Evolutionary conservation across 1,284 basidiomycete genomes (phyloP).

Genomic region (Ustilago bromivora): DNA sequence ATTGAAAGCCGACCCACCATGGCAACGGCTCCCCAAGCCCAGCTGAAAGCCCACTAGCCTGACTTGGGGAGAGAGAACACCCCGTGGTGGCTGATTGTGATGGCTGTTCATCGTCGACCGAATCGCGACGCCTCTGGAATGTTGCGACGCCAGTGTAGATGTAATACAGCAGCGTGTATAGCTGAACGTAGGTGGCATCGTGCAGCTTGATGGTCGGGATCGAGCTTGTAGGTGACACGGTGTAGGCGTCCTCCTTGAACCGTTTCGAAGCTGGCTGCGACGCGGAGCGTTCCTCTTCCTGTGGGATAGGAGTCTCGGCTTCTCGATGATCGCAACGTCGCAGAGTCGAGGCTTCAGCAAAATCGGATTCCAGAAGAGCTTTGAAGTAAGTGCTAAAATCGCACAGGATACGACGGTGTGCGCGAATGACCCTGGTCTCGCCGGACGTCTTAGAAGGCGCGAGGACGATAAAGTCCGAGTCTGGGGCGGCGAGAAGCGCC

Average conservation of each 20-base stretch:
- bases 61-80: background rate
- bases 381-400: slow-evolving; percentile 8
- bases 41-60: too few species aligned
- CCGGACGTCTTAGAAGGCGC: background rate
- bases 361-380: slow-evolving; percentile 2
- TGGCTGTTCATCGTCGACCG: background rate
- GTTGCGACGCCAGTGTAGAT: slow-evolving; percentile 7
- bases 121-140: background rate
- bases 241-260: background rate
- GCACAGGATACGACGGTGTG: background rate
- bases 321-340: background rate
- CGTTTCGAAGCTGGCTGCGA: background rate
- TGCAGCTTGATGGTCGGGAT: background rate
- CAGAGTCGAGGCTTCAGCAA: slow-evolving; percentile 3
- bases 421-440: background rate
- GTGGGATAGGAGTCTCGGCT: background rate
- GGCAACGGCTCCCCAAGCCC: background rate
- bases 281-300: background rate
- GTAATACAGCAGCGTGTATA: slow-evolving; percentile 7
- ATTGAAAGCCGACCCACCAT: background rate
- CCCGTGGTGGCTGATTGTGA: too few species aligned
- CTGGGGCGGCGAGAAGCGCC: background rate
- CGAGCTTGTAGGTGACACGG: background rate
- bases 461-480: background rate
- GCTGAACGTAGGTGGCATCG: slow-evolving; percentile 3